Evolutionary conservation across 2,329 filamentous ascomycete genomes (phyloP), one percentile per base, ranked within the genome.

Genomic region (Zymoseptoria pseudotritici): DNA sequence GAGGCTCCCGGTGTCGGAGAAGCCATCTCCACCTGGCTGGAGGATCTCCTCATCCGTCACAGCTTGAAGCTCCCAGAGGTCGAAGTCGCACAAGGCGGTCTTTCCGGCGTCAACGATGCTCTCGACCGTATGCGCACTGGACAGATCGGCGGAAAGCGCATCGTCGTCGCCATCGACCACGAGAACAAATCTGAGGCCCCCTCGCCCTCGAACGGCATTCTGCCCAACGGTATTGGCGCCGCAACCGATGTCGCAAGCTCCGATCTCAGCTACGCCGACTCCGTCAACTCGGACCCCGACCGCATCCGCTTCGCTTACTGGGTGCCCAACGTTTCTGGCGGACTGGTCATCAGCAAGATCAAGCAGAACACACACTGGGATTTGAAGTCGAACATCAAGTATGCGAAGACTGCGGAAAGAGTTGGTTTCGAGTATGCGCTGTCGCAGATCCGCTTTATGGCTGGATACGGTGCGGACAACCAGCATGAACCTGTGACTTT

Each of bases 81-180:
- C n/a, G 79, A 88, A 19, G 82, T 83, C 22, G 81, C 84, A 0
- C 81, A 86, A 19, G 79, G 83, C 11, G 88, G 88, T 0, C 71
- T 91, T 2, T 81, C 78, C 2, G 85, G 81, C 0, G 82, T 91
- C n/a, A 91, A 91, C 69, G 78, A 76, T 7, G 87, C 84, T 0
- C 73, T 91, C 29, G 85, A 90, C 67, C 77, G 80, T 4, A 81
- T 91, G 79, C 78, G 86, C 13, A 80, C 79, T 60, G 86, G 88
- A 0, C 83, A 84, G 58, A 82, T 89, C 9, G 85, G 84, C 55
- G 88, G 88, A 0, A 87, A 86, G 11, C 82, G 87, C 53, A 76
- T 91, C 52, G 85, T 91, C n/a, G 83, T 89, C 7, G 68, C 68
- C 4, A 67, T 74, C 5, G 66, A 63, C 42, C 64, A 63, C 11